Percentiles rank a stretch among this genome's conserved stretches.
These are phyloP conservation scores for Marsdenia floribunda DNA, from an alignment of 257 asterid genomes.

Conservation along the genomic window DNA sequence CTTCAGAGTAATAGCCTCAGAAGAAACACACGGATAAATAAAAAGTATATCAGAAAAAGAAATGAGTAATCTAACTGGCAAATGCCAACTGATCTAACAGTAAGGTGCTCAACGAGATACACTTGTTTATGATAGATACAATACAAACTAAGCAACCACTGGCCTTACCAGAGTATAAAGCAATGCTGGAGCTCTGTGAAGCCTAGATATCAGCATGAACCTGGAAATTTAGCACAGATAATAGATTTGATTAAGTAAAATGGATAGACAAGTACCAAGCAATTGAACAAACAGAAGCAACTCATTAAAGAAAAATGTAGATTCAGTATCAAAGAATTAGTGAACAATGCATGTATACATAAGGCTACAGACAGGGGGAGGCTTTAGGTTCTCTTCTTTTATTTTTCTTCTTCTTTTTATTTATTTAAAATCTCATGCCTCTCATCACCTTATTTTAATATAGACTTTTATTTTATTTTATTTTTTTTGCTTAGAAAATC, in stretches of 20 bases:
- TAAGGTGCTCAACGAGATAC: background rate
- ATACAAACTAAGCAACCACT: slow-evolving; percentile 13
- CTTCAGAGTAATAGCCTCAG: background rate
- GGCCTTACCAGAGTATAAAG: slow-evolving; percentile 86
- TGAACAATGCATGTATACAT: background rate
- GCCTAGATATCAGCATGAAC: slow-evolving; percentile 94
- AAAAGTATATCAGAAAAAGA: background rate
- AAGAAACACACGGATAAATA: background rate
- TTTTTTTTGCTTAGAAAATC: background rate
- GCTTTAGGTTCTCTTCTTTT: background rate
- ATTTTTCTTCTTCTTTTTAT: too few relatives aligned
- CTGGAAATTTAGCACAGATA: slow-evolving; percentile 33
- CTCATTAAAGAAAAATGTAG: background rate
- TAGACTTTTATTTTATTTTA: too few relatives aligned
- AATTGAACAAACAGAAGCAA: background rate
- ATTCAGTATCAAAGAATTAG: background rate
- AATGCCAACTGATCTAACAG: background rate
- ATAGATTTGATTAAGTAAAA: background rate
- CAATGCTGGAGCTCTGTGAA: slow-evolving; percentile 73
- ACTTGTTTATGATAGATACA: background rate
- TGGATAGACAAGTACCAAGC: background rate
- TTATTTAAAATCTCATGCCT: too few relatives aligned
- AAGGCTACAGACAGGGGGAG: background rate
- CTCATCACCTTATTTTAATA: too few relatives aligned
- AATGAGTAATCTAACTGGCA: background rate